Evolutionary conservation across 2,329 filamentous ascomycete genomes (phyloP).

Genomic region (Ceratocystis smalleyi): DNA sequence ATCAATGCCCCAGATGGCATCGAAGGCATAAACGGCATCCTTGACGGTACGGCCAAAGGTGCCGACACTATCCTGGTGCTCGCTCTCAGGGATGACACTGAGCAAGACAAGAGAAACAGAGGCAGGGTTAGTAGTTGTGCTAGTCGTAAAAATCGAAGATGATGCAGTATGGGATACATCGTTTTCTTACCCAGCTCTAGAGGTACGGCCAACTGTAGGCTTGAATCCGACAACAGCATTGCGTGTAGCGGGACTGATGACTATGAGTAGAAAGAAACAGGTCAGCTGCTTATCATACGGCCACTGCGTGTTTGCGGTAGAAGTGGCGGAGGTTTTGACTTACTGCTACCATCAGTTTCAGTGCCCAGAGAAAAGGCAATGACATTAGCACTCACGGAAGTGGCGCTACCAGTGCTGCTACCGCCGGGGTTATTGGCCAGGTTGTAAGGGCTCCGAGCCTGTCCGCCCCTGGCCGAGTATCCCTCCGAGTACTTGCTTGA

Average conservation of each 20-base stretch:
- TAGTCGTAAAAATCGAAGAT: background rate
- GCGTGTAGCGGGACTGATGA: constrained; percentile 56
- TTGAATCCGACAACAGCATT: constrained; percentile 60
- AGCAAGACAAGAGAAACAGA: background rate
- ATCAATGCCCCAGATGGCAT: constrained; percentile 53
- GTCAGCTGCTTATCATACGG: background rate
- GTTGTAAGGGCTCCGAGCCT: constrained; percentile 52
- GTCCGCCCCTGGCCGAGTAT: constrained; percentile 48
- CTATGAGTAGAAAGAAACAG: constrained; percentile 19
- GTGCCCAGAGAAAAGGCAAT: constrained; percentile 53
- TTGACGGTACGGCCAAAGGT: constrained; percentile 50
- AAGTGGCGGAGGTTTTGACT: constrained; percentile 16
- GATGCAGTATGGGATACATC: background rate
- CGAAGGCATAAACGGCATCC: constrained; percentile 51
- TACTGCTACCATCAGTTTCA: constrained; percentile 53
- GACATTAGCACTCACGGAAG: constrained; percentile 47
- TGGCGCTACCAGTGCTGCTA: constrained; percentile 50
- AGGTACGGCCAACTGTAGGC: constrained; percentile 59
- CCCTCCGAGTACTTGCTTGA: constrained; percentile 52
- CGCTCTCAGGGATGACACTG: constrained; percentile 46
- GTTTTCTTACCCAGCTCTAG: constrained; percentile 31
- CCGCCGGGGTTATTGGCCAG: constrained; percentile 53
- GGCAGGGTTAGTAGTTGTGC: background rate
- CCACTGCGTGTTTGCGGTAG: background rate
- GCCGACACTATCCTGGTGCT: constrained; percentile 55